Evolutionary conservation across 805 yeast species (phyloP).

Genomic region (Naumovozyma castellii): DNA sequence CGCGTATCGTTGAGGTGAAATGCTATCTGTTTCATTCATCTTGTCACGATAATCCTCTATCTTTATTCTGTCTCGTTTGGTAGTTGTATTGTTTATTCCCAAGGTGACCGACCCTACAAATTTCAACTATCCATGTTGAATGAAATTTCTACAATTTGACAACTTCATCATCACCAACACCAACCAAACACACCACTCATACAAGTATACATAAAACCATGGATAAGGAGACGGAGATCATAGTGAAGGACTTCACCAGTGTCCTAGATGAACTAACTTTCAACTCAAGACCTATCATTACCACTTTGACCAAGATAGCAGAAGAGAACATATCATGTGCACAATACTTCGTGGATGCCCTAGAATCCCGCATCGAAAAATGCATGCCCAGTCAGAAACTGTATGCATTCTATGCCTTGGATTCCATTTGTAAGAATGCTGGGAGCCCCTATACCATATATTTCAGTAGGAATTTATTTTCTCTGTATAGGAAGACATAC

Average conservation of each 20-base stretch:
- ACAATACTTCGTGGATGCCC: conserved; percentile 62
- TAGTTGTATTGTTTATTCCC: no score
- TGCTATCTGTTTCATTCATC: neutral
- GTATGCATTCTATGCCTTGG: conserved; percentile 74
- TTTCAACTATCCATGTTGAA: no score
- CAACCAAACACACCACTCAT: no score
- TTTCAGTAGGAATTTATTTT: conserved; percentile 56
- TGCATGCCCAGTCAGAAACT: conserved; percentile 79
- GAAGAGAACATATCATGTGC: conserved; percentile 76
- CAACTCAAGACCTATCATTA: conserved; percentile 84
- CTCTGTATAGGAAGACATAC: conserved; percentile 66
- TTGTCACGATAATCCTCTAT: no score
- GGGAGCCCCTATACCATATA: conserved; percentile 83
- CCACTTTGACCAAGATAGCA: conserved; percentile 75
- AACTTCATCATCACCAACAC: no score
- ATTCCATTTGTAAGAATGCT: conserved; percentile 83
- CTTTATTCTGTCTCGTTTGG: no score
- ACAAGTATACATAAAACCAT: conserved; percentile 3
- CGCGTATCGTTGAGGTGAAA: conserved; percentile 23
- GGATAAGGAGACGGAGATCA: conserved; percentile 29
- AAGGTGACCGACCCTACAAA: no score
- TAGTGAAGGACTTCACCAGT: conserved; percentile 51
- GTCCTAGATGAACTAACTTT: conserved; percentile 71
- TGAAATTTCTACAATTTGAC: no score
- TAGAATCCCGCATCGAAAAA: conserved; percentile 63